These are phyloP conservation scores for Chrysosporium keratinophilum DNA, from an alignment of 2,329 filamentous ascomycete species.

Conservation along the genomic window DNA sequence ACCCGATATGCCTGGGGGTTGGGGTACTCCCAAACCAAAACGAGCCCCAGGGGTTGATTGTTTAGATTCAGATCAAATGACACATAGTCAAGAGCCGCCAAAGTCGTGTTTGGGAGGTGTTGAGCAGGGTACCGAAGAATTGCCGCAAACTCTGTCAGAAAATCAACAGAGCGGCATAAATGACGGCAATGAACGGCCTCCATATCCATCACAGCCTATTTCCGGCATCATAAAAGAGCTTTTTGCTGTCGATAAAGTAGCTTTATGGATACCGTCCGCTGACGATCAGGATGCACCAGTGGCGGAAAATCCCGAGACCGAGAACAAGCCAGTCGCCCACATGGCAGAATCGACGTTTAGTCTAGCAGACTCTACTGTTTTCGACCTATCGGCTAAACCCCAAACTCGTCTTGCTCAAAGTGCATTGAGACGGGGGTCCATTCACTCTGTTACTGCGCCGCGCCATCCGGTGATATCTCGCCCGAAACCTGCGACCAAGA, in stretches of 20 bases:
- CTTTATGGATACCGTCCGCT: conserved; percentile 29
- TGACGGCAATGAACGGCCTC: not conserved
- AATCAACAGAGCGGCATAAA: not conserved
- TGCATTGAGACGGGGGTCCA: not conserved
- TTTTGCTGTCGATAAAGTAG: conserved; percentile 27
- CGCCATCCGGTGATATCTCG: not conserved
- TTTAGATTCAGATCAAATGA: not conserved
- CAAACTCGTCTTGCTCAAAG: conserved; percentile 12
- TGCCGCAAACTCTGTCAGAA: not conserved
- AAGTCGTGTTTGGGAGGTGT: not conserved
- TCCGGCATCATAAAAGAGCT: conserved; percentile 28
- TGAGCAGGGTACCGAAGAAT: not conserved
- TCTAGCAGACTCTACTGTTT: conserved; percentile 15
- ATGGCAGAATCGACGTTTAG: conserved; percentile 9
- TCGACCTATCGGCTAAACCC: conserved; percentile 13
- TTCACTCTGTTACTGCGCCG: not conserved
- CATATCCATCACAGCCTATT: conserved; percentile 17
- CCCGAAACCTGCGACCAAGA: not conserved
- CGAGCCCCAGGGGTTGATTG: conserved; percentile 10
- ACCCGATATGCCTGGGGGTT: conserved; percentile 35
- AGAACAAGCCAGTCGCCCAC: conserved; percentile 3
- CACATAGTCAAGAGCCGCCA: not conserved
- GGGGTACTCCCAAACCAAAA: conserved; percentile 27
- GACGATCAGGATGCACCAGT: conserved; percentile 8
- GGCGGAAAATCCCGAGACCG: not conserved